phyloP scores from a whole-genome alignment of 345 rosid genomes.

The Eucalyptus erythrocorys region DNA sequence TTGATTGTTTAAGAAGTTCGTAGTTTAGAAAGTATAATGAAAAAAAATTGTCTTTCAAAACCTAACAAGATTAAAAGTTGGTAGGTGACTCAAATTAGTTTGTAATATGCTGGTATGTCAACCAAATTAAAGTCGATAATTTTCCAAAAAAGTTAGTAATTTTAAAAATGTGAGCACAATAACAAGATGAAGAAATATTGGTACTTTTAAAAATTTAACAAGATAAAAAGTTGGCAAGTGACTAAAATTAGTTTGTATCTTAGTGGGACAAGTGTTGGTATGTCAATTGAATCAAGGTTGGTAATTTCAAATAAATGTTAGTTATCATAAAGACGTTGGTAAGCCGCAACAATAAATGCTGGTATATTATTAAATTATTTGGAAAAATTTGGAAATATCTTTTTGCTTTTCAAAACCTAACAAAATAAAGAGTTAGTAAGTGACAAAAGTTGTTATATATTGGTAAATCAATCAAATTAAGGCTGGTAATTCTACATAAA shows the following conservation, averaged over 20 bases:
- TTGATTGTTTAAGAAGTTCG: accelerated
- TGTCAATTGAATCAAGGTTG: accelerated
- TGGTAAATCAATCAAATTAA: accelerated
- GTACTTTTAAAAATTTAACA: accelerated
- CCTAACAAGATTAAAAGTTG: not conserved
- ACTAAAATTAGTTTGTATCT: not conserved
- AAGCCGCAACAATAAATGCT: accelerated
- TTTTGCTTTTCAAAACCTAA: not conserved
- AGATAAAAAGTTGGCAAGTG: not conserved
- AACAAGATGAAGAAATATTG: too few relatives aligned
- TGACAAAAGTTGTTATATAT: accelerated
- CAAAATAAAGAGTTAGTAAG: too few relatives aligned
- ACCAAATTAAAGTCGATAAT: accelerated
- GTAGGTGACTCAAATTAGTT: accelerated
- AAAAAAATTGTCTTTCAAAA: accelerated
- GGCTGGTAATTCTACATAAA: not conserved
- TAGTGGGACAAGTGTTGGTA: not conserved
- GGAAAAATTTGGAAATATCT: accelerated
- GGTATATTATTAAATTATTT: accelerated
- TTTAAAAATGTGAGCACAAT: too few relatives aligned
- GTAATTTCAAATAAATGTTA: not conserved
- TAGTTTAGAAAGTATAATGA: accelerated
- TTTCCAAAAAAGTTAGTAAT: too few relatives aligned
- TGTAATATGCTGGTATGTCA: accelerated
- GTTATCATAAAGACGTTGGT: accelerated